A percentile compares a stretch with the other conserved stretches of the same genome.
phyloP scores from a whole-genome alignment of 495 filamentous ascomycete genomes.

The Tuber melanosporum region DNA sequence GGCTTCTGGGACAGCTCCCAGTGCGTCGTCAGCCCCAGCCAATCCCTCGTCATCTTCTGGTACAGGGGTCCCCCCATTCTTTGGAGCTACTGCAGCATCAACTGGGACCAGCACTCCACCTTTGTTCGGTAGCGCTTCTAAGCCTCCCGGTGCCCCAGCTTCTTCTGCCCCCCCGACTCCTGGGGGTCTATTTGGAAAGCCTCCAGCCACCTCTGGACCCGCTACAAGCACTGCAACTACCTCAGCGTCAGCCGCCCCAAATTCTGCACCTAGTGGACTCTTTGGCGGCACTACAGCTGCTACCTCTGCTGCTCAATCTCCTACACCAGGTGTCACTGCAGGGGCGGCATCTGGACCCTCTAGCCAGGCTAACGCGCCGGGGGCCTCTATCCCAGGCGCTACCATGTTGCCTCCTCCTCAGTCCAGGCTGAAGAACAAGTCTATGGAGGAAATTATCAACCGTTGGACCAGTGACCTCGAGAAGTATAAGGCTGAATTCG shows the following conservation, averaged over 20 bases:
- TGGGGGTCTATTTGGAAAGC: constrained; percentile 24
- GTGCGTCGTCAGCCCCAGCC: constrained; percentile 15
- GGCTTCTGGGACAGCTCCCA: not conserved
- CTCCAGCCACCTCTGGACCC: constrained; percentile 6
- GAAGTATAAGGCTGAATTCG: constrained; percentile 94
- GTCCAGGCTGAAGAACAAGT: constrained; percentile 91
- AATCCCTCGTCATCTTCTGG: constrained; percentile 5
- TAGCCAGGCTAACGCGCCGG: constrained; percentile 7
- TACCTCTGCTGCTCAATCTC: constrained; percentile 19
- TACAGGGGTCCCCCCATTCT: constrained; percentile 3
- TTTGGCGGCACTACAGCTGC: constrained; percentile 22
- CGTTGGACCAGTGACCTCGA: constrained; percentile 90
- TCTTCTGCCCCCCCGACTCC: constrained; percentile 13
- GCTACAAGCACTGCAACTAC: constrained; percentile 16
- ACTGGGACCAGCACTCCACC: constrained; percentile 10
- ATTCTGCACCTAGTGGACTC: constrained; percentile 8
- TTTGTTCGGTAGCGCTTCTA: constrained; percentile 17
- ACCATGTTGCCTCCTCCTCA: constrained; percentile 35
- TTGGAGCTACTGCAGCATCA: constrained; percentile 13
- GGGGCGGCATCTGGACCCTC: constrained; percentile 7
- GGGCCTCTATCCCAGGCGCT: constrained; percentile 11
- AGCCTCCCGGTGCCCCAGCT: constrained; percentile 15
- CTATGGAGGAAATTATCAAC: constrained; percentile 99
- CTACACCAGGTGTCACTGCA: constrained; percentile 34
- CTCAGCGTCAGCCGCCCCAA: constrained; percentile 11